These are phyloP conservation scores for Fagus sylvatica DNA, from an alignment of 306 rosid genomes.

Conservation along the genomic window DNA sequence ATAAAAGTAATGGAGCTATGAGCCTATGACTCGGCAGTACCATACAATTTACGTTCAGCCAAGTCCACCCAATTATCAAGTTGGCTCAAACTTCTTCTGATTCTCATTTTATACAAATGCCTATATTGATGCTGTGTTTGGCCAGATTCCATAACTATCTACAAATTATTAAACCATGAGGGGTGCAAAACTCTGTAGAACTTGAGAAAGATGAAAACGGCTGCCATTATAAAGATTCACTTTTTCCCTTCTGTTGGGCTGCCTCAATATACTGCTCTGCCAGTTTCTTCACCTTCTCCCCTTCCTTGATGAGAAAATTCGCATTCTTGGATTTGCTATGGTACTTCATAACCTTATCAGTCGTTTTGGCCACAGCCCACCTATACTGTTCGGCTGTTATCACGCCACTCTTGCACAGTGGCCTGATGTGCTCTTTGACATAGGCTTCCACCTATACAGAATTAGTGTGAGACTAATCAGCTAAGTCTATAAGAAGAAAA, in stretches of 20 bases:
- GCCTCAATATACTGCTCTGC: constrained; percentile 90
- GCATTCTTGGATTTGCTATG: constrained; percentile 86
- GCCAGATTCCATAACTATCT: constrained; percentile 20
- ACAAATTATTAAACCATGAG: constrained; percentile 14
- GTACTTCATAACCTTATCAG: constrained; percentile 90
- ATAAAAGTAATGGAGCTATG: background rate
- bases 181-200: constrained; percentile 18
- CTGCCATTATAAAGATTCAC: constrained; percentile 28
- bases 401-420: constrained; percentile 91
- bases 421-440: constrained; percentile 91
- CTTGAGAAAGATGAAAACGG: background rate
- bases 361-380: constrained; percentile 88
- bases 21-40: background rate
- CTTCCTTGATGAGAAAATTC: constrained; percentile 91
- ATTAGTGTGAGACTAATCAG: constrained; percentile 19
- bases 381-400: constrained; percentile 85
- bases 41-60: background rate
- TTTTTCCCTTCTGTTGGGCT: constrained; percentile 62
- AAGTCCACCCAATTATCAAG: background rate
- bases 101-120: constrained; percentile 24
- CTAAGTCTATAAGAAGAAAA: constrained; percentile 6
- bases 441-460: constrained; percentile 80
- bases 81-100: background rate
- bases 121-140: constrained; percentile 9
- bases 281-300: constrained; percentile 97